These are phyloP conservation scores for Lathyrus sativus DNA, from an alignment of 306 rosid species.

Conservation along the genomic window DNA sequence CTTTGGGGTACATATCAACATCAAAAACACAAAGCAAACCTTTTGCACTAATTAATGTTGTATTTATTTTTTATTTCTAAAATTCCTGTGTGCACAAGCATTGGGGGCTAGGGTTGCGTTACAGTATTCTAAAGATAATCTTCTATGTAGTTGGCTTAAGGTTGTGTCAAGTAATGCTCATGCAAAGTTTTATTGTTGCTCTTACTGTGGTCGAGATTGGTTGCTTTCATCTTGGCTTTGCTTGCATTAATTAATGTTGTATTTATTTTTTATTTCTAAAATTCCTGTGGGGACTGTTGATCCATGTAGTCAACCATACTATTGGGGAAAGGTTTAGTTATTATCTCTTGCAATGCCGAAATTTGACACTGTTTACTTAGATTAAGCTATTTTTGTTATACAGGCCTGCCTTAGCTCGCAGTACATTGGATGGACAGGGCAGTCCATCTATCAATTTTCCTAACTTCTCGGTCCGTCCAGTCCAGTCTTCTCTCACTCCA, in stretches of 20 bases:
- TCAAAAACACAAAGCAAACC: not conserved
- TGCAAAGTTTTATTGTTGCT: not conserved
- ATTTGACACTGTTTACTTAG: slow-evolving; percentile 23
- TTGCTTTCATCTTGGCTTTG: slow-evolving; percentile 27
- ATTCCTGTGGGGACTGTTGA: slow-evolving; percentile 13
- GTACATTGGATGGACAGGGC: slow-evolving; percentile 44
- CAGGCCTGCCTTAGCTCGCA: slow-evolving; percentile 51
- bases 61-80: no score
- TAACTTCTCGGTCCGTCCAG: slow-evolving; percentile 38
- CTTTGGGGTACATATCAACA: no score
- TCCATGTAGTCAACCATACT: slow-evolving; percentile 19
- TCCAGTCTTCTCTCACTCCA: slow-evolving; percentile 44
- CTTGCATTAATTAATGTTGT: slow-evolving; percentile 27
- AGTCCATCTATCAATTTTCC: slow-evolving; percentile 34
- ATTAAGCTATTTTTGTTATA: slow-evolving; percentile 34
- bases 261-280: slow-evolving; percentile 15
- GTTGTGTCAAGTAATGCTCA: slow-evolving; percentile 11
- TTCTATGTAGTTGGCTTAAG: not conserved
- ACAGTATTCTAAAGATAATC: not conserved
- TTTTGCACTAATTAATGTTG: no score
- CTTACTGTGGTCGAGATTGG: slow-evolving; percentile 9
- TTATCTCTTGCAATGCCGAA: slow-evolving; percentile 6
- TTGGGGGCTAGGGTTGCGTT: no score
- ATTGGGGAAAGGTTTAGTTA: slow-evolving; percentile 12
- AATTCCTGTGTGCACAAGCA: no score